Percentiles rank a stretch among this genome's conserved stretches.
Conservation (phyloP, 768 basidiomycete species). For the Polyporus arcularius region DNA sequence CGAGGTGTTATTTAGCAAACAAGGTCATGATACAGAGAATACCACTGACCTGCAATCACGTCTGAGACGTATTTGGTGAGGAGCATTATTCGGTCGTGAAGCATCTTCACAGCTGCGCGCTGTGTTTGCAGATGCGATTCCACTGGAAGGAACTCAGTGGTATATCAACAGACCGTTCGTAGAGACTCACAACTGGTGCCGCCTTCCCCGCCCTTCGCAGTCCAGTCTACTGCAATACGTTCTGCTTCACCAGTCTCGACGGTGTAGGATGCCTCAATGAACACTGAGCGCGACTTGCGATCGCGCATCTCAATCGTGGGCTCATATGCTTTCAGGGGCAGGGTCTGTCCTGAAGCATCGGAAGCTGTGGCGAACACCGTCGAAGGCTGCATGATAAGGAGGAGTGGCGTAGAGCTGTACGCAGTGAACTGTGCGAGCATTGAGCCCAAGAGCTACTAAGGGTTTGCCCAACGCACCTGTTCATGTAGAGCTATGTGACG, state of each 20-base stretch:
- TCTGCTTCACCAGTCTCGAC: constrained; percentile 99
- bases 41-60: constrained; percentile 64
- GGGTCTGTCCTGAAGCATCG: constrained; percentile 63
- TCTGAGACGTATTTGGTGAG: constrained; percentile 85
- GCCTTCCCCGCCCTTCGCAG: constrained; percentile 81
- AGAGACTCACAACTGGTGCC: constrained; percentile 71
- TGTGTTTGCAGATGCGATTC: constrained; percentile 90
- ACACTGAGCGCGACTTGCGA: constrained; percentile 73
- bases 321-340: constrained; percentile 94
- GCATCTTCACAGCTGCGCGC: constrained; percentile 94
- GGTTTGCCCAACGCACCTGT: constrained; percentile 52
- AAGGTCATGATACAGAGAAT: not conserved
- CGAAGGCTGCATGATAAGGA: constrained; percentile 72
- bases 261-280: constrained; percentile 81
- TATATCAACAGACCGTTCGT: not conserved
- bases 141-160: constrained; percentile 48
- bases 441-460: not conserved
- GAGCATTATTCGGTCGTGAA: constrained; percentile 85
- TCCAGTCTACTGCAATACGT: constrained; percentile 97
- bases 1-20: not conserved
- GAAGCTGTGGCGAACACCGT: constrained; percentile 42
- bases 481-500: constrained; percentile 82
- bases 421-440: constrained; percentile 62
- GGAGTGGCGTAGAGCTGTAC: constrained; percentile 87
- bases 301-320: constrained; percentile 85